Percentiles rank a stretch among this genome's conserved stretches.
Conservation (phyloP, 768 basidiomycete species). For the Lactifluus subvellereus region DNA sequence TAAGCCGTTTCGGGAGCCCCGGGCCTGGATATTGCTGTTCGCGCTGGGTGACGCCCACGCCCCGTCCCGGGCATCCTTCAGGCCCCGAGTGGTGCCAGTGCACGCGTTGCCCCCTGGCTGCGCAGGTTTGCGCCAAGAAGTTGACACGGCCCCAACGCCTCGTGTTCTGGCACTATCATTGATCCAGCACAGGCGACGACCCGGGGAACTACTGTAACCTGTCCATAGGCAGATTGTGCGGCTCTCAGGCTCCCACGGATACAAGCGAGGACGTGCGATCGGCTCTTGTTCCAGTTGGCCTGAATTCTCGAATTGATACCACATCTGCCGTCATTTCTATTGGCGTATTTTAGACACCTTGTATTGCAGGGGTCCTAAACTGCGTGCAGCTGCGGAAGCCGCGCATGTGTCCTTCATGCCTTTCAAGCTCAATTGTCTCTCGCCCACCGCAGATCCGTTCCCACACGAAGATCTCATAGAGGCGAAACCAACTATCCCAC, state of each 20-base stretch:
- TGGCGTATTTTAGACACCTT: background rate
- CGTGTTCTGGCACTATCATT: background rate
- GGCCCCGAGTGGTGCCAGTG: background rate
- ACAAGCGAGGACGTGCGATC: background rate
- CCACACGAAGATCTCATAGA: background rate
- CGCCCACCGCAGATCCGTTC: background rate
- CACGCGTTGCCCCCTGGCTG: background rate
- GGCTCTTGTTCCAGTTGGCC: background rate
- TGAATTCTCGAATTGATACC: background rate
- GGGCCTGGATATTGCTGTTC: background rate
- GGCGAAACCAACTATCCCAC: background rate
- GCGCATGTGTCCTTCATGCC: background rate
- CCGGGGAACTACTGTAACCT: background rate
- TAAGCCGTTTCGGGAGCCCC: slow-evolving; percentile 4
- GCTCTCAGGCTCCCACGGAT: background rate
- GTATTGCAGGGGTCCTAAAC: background rate
- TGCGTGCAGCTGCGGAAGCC: background rate
- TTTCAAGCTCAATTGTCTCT: background rate
- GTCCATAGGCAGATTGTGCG: background rate
- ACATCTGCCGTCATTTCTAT: background rate
- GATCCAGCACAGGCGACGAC: background rate
- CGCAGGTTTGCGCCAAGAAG: background rate
- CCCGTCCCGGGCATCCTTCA: background rate
- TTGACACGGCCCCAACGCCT: background rate
- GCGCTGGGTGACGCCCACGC: background rate